Evolutionary conservation across 208 protist genomes (phyloP).

Genomic region (Tritrichomonas foetus): DNA sequence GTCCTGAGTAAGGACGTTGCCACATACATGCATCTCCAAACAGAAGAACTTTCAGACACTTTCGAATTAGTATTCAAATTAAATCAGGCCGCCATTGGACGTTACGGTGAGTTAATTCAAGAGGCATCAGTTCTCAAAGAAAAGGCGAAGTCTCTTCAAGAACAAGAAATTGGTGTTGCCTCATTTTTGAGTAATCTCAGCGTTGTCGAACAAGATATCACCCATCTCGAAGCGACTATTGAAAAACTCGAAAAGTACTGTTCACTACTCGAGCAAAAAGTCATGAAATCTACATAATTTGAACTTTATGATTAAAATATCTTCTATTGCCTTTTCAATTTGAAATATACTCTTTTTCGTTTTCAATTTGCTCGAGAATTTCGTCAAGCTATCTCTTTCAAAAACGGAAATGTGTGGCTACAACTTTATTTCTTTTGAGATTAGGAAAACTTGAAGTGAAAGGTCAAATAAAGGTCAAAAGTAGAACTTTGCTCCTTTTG

Average conservation of each 20-base stretch:
- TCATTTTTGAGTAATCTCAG: conserved; percentile 7
- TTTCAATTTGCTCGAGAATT: too few species aligned
- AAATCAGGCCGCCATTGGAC: conserved; percentile 23
- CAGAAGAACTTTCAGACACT: conserved; percentile 35
- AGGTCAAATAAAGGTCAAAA: too few species aligned
- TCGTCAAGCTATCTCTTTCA: too few species aligned
- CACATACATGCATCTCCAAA: not conserved
- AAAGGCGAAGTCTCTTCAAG: not conserved
- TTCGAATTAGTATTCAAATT: conserved; percentile 24
- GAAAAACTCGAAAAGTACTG: conserved; percentile 4
- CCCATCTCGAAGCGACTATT: conserved; percentile 10
- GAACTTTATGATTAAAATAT: too few species aligned
- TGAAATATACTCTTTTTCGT: too few species aligned
- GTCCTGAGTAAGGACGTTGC: not conserved
- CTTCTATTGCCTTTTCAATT: too few species aligned
- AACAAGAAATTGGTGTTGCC: conserved; percentile 37
- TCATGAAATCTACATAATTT: not conserved
- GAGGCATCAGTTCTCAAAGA: not conserved
- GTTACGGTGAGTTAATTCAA: conserved; percentile 6
- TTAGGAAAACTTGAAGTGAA: too few species aligned
- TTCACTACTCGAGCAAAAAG: not conserved
- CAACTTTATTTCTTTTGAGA: too few species aligned
- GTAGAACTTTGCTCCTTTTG: too few species aligned
- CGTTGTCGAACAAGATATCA: conserved; percentile 31
- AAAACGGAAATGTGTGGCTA: too few species aligned